phyloP scores from a whole-genome alignment of 768 basidiomycete species.

The Mycena pura region DNA sequence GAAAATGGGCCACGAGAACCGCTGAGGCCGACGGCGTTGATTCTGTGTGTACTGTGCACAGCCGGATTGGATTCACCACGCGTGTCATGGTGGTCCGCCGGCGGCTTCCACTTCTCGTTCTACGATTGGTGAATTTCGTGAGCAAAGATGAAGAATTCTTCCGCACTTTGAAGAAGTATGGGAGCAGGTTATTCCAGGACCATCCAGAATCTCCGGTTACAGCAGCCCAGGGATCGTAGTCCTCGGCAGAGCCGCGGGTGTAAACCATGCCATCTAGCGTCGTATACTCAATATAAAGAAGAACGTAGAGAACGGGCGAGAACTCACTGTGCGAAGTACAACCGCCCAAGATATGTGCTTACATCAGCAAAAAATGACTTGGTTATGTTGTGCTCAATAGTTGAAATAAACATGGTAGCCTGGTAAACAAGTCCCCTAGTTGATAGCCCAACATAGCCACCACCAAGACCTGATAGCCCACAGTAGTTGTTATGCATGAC shows the following conservation, averaged over 20 bases:
- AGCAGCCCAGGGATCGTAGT: too few relatives aligned
- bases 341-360: background rate
- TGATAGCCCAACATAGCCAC: too few relatives aligned
- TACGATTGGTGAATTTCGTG: background rate
- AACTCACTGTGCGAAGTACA: background rate
- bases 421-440: too few relatives aligned
- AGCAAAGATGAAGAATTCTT: background rate
- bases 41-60: constrained; percentile 43
- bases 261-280: background rate
- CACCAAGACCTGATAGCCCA: too few relatives aligned
- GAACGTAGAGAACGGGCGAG: background rate
- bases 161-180: background rate
- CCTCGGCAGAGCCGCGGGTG: too few relatives aligned
- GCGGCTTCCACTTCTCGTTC: constrained; percentile 30
- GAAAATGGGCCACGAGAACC: background rate
- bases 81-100: too few relatives aligned
- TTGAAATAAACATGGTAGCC: too few relatives aligned
- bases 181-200: too few relatives aligned
- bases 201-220: too few relatives aligned
- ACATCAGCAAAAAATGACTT: too few relatives aligned
- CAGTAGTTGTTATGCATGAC: too few relatives aligned
- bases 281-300: background rate
- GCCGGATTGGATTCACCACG: constrained; percentile 45
- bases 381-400: too few relatives aligned
- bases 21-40: constrained; percentile 38